Base-by-base conservation (phyloP, 2,329 filamentous ascomycete genomes). In the Alternaria metachromatica region DNA sequence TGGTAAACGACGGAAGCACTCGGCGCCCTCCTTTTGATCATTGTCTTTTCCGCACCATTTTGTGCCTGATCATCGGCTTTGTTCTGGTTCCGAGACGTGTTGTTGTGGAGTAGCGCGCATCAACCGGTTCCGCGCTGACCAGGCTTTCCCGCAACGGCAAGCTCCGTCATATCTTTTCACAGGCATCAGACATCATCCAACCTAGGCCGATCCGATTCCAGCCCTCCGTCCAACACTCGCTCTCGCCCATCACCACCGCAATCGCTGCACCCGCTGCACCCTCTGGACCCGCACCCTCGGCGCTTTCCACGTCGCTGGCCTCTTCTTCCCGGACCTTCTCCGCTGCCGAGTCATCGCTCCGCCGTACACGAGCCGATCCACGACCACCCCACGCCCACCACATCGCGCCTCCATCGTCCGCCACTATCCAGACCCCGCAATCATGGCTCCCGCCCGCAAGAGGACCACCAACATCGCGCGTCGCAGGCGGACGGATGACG, bases 401-500 rank as follows among this genome's bases (percentile, higher is more conserved):
- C 60, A 65, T 66, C 64, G 59, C 66, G 64, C 61, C 60, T 55
- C 54, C 50, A 37, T 55, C 64, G 55, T 58, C 59, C 62, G 60
- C 60, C 57, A 63, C 63, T 55, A 43, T 60, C 37, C 65, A 30
- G 58, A 61, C 51, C 66, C 61, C 63, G 62, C 67, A 70, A 73
- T 50, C 71, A 81, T 81, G 79, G 77, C 79, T 59, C 68, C 77
- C 61, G 72, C 72, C 60, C 77, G 77, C 60, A 80, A 80, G 71
- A 74, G 72, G 64, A 72, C 74, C 44, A 76, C 70, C 67, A 71
- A 74, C 67, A 69, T 81, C 60, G 73, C 76, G 63, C 77, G 78
- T 65, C 79, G 79, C 66, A 66, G 80, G 70, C 73, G 79, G 56
- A 72, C 79, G 48, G 79, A 80, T 55, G 80, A 81, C 51, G 80